A percentile compares a stretch with the other conserved stretches of the same genome.
phyloP scores from a whole-genome alignment of 2,329 filamentous ascomycete genomes.

The Paecilomyces niveus region DNA sequence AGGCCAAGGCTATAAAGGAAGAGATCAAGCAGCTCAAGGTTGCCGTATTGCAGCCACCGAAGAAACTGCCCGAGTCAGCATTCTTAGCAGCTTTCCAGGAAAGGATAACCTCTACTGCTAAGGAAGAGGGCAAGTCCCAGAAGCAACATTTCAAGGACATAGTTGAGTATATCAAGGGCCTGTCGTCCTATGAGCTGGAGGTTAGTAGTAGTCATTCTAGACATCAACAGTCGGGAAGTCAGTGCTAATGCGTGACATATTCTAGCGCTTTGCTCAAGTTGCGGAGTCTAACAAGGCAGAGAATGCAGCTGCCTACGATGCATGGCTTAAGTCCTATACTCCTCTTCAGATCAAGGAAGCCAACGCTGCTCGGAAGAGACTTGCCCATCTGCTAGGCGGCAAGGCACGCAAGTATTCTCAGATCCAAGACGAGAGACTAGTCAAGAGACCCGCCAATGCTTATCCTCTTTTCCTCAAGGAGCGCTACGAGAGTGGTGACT shows the following conservation, averaged over 20 bases:
- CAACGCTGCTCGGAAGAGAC: conserved; percentile 49
- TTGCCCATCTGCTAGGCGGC: conserved; percentile 16
- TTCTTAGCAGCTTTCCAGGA: conserved; percentile 16
- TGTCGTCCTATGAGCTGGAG: conserved; percentile 10
- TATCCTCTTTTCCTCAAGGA: conserved; percentile 42
- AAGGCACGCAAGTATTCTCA: conserved; percentile 8
- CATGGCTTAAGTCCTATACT: conserved; percentile 51
- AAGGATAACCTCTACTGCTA: conserved; percentile 10
- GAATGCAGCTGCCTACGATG: conserved; percentile 39
- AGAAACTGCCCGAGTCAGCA: conserved; percentile 19
- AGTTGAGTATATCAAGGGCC: conserved; percentile 7
- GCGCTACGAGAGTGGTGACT: conserved; percentile 42
- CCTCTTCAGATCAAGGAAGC: conserved; percentile 52
- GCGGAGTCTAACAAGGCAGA: conserved; percentile 41
- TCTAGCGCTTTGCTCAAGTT: conserved; percentile 48
- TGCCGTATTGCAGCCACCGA: conserved; percentile 27
- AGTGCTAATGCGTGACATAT: conserved; percentile 10
- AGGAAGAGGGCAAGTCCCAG: not conserved
- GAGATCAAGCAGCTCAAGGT: conserved; percentile 27
- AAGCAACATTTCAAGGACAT: conserved; percentile 15
- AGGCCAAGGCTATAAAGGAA: conserved; percentile 20
- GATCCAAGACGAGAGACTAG: conserved; percentile 49
- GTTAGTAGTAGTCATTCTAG: conserved; percentile 2
- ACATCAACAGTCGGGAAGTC: conserved; percentile 7
- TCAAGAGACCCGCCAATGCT: conserved; percentile 35